These are phyloP conservation scores for Botrytis galanthina DNA, from an alignment of 2,329 filamentous ascomycete genomes.

Conservation along the genomic window DNA sequence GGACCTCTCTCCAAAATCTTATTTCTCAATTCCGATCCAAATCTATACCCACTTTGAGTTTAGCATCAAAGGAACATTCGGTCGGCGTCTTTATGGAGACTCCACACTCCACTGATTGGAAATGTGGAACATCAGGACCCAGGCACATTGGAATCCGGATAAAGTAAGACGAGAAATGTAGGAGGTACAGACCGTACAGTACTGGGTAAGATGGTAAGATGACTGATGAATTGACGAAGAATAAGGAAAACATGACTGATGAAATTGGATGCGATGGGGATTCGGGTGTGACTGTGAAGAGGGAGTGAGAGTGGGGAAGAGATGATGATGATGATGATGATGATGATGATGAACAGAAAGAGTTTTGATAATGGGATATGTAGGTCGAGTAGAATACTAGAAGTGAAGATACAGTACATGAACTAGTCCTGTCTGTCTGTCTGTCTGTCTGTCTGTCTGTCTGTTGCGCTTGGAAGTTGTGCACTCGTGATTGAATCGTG, in stretches of 20 bases:
- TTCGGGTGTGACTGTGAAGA: neutral
- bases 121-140: neutral
- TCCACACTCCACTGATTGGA: conserved; percentile 5
- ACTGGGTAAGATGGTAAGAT: neutral
- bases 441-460: no score
- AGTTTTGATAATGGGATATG: neutral
- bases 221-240: conserved; percentile 1
- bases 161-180: conserved; percentile 1
- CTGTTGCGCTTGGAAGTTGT: neutral
- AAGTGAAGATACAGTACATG: neutral
- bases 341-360: neutral
- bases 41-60: neutral
- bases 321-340: neutral
- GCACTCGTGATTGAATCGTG: neutral
- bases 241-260: neutral
- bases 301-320: neutral
- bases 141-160: neutral
- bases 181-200: no score
- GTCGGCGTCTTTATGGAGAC: conserved; percentile 15
- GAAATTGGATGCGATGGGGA: neutral
- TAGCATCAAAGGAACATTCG: neutral
- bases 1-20: neutral
- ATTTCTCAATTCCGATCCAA: neutral
- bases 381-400: neutral
- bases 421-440: neutral